A percentile compares a stretch with the other conserved stretches of the same genome.
Evolutionary conservation across 495 filamentous ascomycete species (phyloP).

Genomic region (Penicilliopsis zonata): DNA sequence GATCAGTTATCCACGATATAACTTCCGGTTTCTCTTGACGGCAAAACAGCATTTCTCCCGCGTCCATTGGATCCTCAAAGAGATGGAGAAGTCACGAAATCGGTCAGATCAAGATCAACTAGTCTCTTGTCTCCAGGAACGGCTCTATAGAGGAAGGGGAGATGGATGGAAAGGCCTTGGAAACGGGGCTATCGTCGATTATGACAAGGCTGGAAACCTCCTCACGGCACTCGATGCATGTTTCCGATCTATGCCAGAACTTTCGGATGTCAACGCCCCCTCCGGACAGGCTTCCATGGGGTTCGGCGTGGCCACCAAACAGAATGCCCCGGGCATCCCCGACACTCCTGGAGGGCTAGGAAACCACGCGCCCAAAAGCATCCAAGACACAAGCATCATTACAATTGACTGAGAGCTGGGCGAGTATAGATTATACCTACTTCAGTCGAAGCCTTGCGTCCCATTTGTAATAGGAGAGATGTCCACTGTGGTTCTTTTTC

Average conservation of each 20-base stretch:
- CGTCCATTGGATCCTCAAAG: constrained; percentile 30
- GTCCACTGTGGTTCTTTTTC: too few species aligned
- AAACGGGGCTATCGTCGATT: constrained; percentile 27
- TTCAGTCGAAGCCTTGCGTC: too few species aligned
- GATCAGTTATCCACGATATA: constrained; percentile 27
- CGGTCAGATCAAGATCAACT: constrained; percentile 8
- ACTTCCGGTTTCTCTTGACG: constrained; percentile 24
- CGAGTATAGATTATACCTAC: constrained; percentile 1
- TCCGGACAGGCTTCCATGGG: too few species aligned
- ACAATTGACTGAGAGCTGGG: constrained; percentile 23
- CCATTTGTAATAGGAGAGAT: too few species aligned
- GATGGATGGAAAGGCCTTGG: constrained; percentile 38
- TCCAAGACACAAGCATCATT: constrained; percentile 19
- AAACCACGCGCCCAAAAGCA: constrained; percentile 4
- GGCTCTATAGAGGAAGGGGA: constrained; percentile 29
- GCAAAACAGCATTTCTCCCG: constrained; percentile 16
- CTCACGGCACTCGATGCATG: constrained; percentile 22
- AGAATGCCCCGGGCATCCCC: too few species aligned
- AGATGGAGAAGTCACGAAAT: constrained; percentile 13
- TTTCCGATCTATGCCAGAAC: constrained; percentile 4
- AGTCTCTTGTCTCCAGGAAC: constrained; percentile 13
- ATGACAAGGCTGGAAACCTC: constrained; percentile 29
- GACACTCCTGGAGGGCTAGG: too few species aligned
- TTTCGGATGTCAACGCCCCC: neutral
- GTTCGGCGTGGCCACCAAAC: too few species aligned